These are phyloP conservation scores for Lentinula guzmanii DNA, from an alignment of 768 basidiomycete species.

Conservation along the genomic window DNA sequence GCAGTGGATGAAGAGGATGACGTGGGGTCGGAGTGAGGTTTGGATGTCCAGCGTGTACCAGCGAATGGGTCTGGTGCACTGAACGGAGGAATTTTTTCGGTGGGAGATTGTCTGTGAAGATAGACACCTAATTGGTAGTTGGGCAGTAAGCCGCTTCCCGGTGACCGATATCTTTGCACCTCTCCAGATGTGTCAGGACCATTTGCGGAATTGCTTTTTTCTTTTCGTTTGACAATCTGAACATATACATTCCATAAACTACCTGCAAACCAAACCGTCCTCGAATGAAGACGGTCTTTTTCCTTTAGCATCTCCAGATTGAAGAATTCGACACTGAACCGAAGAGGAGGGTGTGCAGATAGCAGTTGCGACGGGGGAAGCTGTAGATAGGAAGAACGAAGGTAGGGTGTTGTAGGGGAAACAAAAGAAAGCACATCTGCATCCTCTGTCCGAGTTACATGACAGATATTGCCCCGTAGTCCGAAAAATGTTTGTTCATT, in stretches of 20 bases:
- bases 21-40: neutral
- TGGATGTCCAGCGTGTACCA: conserved; percentile 22
- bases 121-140: conserved; percentile 79
- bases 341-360: conserved; percentile 72
- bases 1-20: neutral
- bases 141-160: conserved; percentile 12
- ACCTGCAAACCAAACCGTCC: conserved; percentile 88
- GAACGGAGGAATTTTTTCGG: conserved; percentile 73
- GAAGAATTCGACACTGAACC: conserved; percentile 91
- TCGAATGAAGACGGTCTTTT: conserved; percentile 77
- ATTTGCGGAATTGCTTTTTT: conserved; percentile 17
- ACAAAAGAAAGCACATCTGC: conserved; percentile 21
- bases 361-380: conserved; percentile 24
- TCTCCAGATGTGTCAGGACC: neutral
- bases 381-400: neutral
- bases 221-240: conserved; percentile 82
- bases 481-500: conserved; percentile 1
- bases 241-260: conserved; percentile 86
- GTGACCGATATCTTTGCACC: neutral
- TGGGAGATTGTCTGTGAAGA: conserved; percentile 76
- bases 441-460: neutral
- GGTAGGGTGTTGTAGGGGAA: conserved; percentile 34
- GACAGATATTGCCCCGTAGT: neutral
- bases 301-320: conserved; percentile 76
- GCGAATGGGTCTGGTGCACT: conserved; percentile 39